These are phyloP conservation scores for Candida buenavistaensis DNA, from an alignment of 1,139 yeast genomes.

Conservation along the genomic window DNA sequence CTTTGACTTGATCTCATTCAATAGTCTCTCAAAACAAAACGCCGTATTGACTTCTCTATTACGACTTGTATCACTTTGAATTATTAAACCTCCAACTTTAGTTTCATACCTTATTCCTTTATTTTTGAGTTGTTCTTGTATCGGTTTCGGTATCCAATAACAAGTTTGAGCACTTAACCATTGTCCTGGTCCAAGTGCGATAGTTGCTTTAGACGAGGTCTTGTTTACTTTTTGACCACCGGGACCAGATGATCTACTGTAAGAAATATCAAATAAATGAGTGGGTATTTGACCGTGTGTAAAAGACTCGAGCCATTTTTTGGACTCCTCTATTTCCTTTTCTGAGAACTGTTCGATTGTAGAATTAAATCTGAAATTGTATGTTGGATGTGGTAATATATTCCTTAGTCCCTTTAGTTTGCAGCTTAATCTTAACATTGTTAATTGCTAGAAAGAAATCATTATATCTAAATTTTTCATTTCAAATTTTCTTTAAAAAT, in stretches of 20 bases:
- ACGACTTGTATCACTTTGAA: conserved; percentile 63
- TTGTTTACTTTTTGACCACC: conserved; percentile 97
- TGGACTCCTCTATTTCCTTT: conserved; percentile 33
- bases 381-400: background rate
- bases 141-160: conserved; percentile 63
- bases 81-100: conserved; percentile 54
- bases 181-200: conserved; percentile 46
- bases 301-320: conserved; percentile 46
- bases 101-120: conserved; percentile 55
- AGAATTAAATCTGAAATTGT: conserved; percentile 1
- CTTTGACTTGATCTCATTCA: conserved; percentile 48
- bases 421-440: too few relatives aligned
- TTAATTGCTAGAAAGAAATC: too few relatives aligned
- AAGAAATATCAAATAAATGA: conserved; percentile 51
- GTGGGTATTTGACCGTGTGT: conserved; percentile 45
- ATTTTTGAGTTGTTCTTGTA: conserved; percentile 43
- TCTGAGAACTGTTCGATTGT: conserved; percentile 3
- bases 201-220: conserved; percentile 74
- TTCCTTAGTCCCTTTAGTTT: too few relatives aligned
- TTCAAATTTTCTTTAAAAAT: too few relatives aligned
- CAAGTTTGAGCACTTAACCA: conserved; percentile 49
- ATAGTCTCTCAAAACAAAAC: conserved; percentile 61
- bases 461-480: too few relatives aligned
- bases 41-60: conserved; percentile 58
- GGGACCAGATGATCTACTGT: conserved; percentile 82